Evolutionary conservation across 306 rosid species (phyloP).

Genomic region (Biancaea sappan): DNA sequence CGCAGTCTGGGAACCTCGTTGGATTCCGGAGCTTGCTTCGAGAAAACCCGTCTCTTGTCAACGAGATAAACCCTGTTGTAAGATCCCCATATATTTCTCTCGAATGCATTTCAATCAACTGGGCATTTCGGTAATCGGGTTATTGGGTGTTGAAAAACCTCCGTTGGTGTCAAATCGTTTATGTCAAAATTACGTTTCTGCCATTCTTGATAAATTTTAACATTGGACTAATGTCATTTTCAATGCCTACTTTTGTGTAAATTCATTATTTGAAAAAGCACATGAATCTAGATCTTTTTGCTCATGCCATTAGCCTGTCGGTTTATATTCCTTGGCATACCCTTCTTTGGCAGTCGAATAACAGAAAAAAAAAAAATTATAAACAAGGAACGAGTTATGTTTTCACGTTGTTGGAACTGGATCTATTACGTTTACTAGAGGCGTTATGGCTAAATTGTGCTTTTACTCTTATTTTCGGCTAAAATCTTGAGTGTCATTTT

Average conservation of each 20-base stretch:
- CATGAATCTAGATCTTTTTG: constrained; percentile 22
- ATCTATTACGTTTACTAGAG: not conserved
- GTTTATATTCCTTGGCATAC: not conserved
- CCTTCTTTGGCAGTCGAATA: not conserved
- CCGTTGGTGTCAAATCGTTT: not conserved
- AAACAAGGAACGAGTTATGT: not conserved
- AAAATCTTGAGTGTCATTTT: not conserved
- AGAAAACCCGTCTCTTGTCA: constrained; percentile 70
- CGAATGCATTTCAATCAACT: constrained; percentile 3
- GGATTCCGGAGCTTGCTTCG: constrained; percentile 78
- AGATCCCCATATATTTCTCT: constrained; percentile 36
- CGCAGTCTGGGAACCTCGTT: constrained; percentile 64
- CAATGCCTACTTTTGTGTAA: constrained; percentile 4
- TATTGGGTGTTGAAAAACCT: not conserved
- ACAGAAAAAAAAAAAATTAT: too few relatives aligned
- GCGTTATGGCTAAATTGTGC: not conserved
- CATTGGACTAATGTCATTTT: not conserved
- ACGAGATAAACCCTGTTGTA: constrained; percentile 78
- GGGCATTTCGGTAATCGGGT: constrained; percentile 10
- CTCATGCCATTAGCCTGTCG: not conserved
- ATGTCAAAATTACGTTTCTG: constrained; percentile 1
- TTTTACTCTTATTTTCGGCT: not conserved
- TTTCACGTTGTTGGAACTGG: not conserved
- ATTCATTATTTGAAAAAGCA: constrained; percentile 26
- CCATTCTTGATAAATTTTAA: not conserved